Percentiles rank a stretch among this genome's conserved stretches.
phyloP scores from a whole-genome alignment of 345 rosid genomes.

The Isatis tinctoria region DNA sequence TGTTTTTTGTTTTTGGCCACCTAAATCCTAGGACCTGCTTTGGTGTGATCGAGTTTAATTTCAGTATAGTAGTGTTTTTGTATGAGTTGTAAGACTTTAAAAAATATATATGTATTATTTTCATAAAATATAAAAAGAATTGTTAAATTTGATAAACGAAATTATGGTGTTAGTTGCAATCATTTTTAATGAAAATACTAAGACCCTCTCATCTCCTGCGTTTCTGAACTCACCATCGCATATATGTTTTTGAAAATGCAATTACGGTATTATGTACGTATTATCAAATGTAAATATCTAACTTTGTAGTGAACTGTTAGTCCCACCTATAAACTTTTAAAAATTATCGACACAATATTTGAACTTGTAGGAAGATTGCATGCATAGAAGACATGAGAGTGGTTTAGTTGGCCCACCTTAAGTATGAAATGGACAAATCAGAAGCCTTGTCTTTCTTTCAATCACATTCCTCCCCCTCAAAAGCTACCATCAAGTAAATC shows the following conservation, averaged over 20 bases:
- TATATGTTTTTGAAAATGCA: background rate
- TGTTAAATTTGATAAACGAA: no score
- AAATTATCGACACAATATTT: background rate
- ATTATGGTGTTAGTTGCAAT: no score
- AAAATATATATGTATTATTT: no score
- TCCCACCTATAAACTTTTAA: background rate
- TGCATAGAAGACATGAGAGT: conserved; percentile 2
- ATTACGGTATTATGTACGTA: background rate
- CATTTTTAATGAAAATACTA: no score
- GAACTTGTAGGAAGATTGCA: background rate
- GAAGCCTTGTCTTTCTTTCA: conserved; percentile 31
- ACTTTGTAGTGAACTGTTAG: background rate
- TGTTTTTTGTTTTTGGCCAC: no score
- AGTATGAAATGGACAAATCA: conserved; percentile 35
- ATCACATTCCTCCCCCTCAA: conserved; percentile 27
- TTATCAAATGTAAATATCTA: background rate
- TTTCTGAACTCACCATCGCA: background rate
- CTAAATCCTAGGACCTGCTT: no score
- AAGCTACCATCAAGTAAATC: conserved; percentile 25
- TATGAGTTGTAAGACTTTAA: no score
- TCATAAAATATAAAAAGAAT: background rate
- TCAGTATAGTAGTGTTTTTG: no score
- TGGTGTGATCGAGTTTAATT: no score
- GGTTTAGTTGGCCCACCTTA: conserved; percentile 25
- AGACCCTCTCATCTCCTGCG: background rate